phyloP scores from a whole-genome alignment of 192 early-diverging fungal species.

The Cladochytrium replicatum region DNA sequence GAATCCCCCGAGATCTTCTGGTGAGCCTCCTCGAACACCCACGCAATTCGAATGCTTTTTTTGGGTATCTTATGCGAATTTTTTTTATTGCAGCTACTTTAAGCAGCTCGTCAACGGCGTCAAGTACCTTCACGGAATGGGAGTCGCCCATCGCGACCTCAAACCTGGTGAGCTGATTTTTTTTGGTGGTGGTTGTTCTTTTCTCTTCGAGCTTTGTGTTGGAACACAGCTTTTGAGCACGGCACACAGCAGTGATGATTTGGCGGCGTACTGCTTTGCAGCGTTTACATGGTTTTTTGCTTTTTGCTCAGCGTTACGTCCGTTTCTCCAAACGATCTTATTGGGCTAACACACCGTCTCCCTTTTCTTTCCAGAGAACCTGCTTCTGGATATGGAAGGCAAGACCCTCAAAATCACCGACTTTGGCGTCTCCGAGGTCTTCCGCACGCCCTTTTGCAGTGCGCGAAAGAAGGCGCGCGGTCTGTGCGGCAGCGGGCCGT shows the following conservation, averaged over 20 bases:
- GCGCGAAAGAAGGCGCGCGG: slow-evolving; percentile 4
- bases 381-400: slow-evolving; percentile 10
- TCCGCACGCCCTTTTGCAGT: slow-evolving; percentile 8
- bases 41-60: no score
- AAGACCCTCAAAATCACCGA: slow-evolving; percentile 11
- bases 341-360: no score
- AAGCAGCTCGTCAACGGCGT: slow-evolving; percentile 28
- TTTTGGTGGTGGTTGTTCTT: background rate
- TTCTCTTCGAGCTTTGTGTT: no score
- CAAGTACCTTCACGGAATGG: slow-evolving; percentile 59
- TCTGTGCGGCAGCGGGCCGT: slow-evolving; percentile 14
- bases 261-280: no score
- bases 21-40: no score
- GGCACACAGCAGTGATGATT: no score
- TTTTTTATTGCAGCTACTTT: no score
- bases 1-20: slow-evolving; percentile 66
- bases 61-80: no score
- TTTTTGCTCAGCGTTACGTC: no score
- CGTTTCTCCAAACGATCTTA: no score
- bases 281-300: no score
- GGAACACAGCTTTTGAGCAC: no score
- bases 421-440: slow-evolving; percentile 14
- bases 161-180: slow-evolving; percentile 31
- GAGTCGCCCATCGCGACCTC: slow-evolving; percentile 68
- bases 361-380: slow-evolving; percentile 7